Percentiles rank a stretch among this genome's conserved stretches.
These are phyloP conservation scores for Mycothermus thermophilus DNA, from an alignment of 495 filamentous ascomycete species.

Conservation along the genomic window DNA sequence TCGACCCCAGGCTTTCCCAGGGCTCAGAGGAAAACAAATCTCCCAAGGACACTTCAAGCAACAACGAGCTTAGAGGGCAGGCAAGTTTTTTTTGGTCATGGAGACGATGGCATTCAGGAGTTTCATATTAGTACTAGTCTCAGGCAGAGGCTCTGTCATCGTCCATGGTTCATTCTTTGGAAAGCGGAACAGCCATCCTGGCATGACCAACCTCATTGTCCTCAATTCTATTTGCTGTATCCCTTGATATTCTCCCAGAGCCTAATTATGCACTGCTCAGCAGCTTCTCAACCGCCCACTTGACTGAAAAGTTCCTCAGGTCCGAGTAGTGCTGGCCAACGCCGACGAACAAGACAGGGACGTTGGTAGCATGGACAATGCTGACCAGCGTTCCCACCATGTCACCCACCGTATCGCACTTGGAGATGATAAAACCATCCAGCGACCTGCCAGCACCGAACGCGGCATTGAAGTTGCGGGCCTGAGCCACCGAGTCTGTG, in stretches of 20 bases:
- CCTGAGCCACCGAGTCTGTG: slow-evolving; percentile 86
- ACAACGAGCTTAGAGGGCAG: too few species aligned
- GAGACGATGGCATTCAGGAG: too few species aligned
- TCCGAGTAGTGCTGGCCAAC: slow-evolving; percentile 97
- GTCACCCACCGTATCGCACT: slow-evolving; percentile 96
- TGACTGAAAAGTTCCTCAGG: slow-evolving; percentile 80
- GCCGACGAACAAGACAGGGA: slow-evolving; percentile 86
- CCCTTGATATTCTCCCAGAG: too few species aligned
- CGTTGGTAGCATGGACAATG: slow-evolving; percentile 94
- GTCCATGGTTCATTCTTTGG: too few species aligned
- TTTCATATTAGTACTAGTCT: too few species aligned
- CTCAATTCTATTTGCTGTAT: too few species aligned
- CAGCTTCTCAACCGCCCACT: slow-evolving; percentile 70
- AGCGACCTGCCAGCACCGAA: slow-evolving; percentile 70
- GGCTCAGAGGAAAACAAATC: too few species aligned
- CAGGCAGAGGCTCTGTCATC: too few species aligned
- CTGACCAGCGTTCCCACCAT: slow-evolving; percentile 96
- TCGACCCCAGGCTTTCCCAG: neutral
- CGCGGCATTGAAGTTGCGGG: slow-evolving; percentile 83
- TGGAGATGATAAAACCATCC: slow-evolving; percentile 95
- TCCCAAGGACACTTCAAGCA: too few species aligned
- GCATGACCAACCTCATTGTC: too few species aligned
- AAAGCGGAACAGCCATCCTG: too few species aligned
- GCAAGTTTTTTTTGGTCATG: too few species aligned
- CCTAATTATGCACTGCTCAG: slow-evolving; percentile 34